phyloP scores from a whole-genome alignment of 2,329 filamentous ascomycete genomes.

The Cadophora sp. region DNA sequence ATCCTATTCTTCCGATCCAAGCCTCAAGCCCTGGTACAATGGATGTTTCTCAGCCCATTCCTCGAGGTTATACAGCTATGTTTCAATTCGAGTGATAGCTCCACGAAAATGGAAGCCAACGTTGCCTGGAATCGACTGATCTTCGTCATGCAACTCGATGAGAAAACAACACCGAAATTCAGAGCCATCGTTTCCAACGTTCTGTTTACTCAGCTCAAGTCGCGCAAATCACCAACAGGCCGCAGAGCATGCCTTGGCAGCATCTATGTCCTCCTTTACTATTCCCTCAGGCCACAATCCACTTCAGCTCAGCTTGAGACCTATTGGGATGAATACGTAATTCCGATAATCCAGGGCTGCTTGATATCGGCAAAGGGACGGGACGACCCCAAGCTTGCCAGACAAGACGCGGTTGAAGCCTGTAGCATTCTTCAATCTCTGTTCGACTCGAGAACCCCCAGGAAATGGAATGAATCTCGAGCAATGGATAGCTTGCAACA shows the following conservation, averaged over 20 bases:
- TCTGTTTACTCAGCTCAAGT: slow-evolving; percentile 71
- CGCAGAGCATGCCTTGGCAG: slow-evolving; percentile 66
- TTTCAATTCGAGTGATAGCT: slow-evolving; percentile 79
- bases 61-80: slow-evolving; percentile 80
- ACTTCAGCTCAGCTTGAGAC: slow-evolving; percentile 70
- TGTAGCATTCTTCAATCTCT: slow-evolving; percentile 77
- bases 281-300: slow-evolving; percentile 75
- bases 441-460: slow-evolving; percentile 60
- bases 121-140: slow-evolving; percentile 86
- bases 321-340: slow-evolving; percentile 81
- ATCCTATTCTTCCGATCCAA: slow-evolving; percentile 75
- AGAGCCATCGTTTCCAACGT: slow-evolving; percentile 72
- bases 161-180: slow-evolving; percentile 60
- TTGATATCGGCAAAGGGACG: slow-evolving; percentile 49
- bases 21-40: slow-evolving; percentile 64
- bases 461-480: slow-evolving; percentile 78
- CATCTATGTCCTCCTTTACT: slow-evolving; percentile 84
- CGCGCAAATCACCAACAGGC: slow-evolving; percentile 60
- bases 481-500: slow-evolving; percentile 63
- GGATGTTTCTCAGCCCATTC: slow-evolving; percentile 78
- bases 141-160: slow-evolving; percentile 72
- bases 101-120: slow-evolving; percentile 78
- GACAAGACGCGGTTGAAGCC: slow-evolving; percentile 63
- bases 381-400: slow-evolving; percentile 47
- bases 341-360: slow-evolving; percentile 65